Evolutionary conservation across 1,284 basidiomycete species (phyloP).

Genomic region (Coniophora puteana): DNA sequence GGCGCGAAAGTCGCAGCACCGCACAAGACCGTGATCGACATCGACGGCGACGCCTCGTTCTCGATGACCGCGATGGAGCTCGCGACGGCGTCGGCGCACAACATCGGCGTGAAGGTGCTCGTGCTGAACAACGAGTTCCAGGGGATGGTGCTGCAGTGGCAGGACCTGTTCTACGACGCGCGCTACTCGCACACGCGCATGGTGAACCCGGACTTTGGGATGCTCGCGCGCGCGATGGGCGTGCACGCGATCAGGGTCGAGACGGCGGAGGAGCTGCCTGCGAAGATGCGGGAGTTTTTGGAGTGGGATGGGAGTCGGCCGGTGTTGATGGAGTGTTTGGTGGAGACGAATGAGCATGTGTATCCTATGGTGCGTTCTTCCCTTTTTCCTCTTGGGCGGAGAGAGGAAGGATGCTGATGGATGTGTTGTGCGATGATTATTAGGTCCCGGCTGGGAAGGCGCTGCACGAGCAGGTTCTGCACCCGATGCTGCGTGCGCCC

Average conservation of each 20-base stretch:
- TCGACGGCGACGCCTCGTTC: slow-evolving; percentile 97
- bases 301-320: slow-evolving; percentile 89
- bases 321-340: slow-evolving; percentile 87
- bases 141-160: slow-evolving; percentile 99
- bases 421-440: slow-evolving; percentile 10
- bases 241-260: slow-evolving; percentile 86
- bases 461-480: slow-evolving; percentile 82
- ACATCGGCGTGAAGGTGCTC: slow-evolving; percentile 93
- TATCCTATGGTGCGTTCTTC: slow-evolving; percentile 80
- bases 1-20: slow-evolving; percentile 97
- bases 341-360: slow-evolving; percentile 88
- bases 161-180: slow-evolving; percentile 95
- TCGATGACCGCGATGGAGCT: slow-evolving; percentile 99
- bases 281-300: slow-evolving; percentile 98
- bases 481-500: slow-evolving; percentile 41
- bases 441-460: slow-evolving; percentile 87
- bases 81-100: slow-evolving; percentile 86
- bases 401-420: too few species aligned
- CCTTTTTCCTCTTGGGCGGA: slow-evolving; percentile 1
- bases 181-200: slow-evolving; percentile 94
- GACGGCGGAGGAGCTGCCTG: slow-evolving; percentile 74
- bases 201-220: slow-evolving; percentile 93
- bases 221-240: slow-evolving; percentile 86
- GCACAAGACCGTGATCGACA: slow-evolving; percentile 91
- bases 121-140: slow-evolving; percentile 94